phyloP scores from a whole-genome alignment of 176 grass and related monocot genomes.

The Oryza meyeriana region DNA sequence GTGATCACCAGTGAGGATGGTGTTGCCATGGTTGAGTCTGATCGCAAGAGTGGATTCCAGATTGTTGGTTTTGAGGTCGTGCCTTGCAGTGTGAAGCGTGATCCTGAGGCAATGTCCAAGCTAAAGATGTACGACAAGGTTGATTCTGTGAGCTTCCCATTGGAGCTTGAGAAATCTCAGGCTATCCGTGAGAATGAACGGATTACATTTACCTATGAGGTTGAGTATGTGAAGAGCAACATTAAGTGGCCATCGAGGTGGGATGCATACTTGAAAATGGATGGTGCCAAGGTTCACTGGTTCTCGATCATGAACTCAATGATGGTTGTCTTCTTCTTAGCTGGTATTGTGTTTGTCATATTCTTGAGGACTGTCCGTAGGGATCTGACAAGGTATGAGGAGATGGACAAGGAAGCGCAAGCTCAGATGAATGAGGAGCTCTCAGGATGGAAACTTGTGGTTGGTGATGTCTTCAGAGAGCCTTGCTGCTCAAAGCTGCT shows the following conservation, averaged over 20 bases:
- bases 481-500: constrained; percentile 59
- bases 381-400: constrained; percentile 82
- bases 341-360: constrained; percentile 81
- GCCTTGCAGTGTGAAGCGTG: constrained; percentile 67
- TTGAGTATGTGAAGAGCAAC: constrained; percentile 75
- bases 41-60: constrained; percentile 62
- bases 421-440: constrained; percentile 86
- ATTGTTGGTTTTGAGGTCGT: constrained; percentile 82
- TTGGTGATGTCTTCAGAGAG: constrained; percentile 84
- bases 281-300: constrained; percentile 82
- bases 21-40: constrained; percentile 56
- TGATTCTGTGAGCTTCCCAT: constrained; percentile 47
- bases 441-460: constrained; percentile 86
- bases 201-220: constrained; percentile 75
- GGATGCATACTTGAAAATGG: constrained; percentile 78
- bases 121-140: constrained; percentile 63
- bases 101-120: constrained; percentile 46
- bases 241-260: constrained; percentile 78
- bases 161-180: constrained; percentile 65
- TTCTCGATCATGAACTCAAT: constrained; percentile 90
- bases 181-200: constrained; percentile 52
- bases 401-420: constrained; percentile 79
- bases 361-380: constrained; percentile 74
- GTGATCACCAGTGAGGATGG: constrained; percentile 62
- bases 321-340: constrained; percentile 86